phyloP scores from a whole-genome alignment of 2,329 filamentous ascomycete genomes.

The Lachnellula occidentalis region DNA sequence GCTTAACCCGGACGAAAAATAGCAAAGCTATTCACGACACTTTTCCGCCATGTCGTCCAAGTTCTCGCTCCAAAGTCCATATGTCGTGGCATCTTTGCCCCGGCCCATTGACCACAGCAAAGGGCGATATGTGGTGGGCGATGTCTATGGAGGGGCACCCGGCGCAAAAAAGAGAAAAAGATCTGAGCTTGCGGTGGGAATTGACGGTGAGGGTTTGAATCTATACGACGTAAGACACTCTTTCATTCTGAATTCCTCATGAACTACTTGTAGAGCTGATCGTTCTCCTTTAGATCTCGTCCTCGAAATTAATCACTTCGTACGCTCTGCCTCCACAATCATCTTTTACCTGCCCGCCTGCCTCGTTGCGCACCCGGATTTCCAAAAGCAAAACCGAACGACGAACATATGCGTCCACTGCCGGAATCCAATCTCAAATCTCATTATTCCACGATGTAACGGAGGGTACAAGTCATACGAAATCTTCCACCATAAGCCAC shows the following conservation, averaged over 20 bases:
- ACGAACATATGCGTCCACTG: slow-evolving; percentile 57
- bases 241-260: background rate
- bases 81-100: slow-evolving; percentile 55
- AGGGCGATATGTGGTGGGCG: slow-evolving; percentile 50
- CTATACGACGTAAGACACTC: slow-evolving; percentile 54
- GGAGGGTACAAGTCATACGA: slow-evolving; percentile 46
- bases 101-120: slow-evolving; percentile 48
- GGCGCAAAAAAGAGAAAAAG: slow-evolving; percentile 57
- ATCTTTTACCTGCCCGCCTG: slow-evolving; percentile 56
- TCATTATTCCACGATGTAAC: slow-evolving; percentile 55
- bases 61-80: slow-evolving; percentile 60
- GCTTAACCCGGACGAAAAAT: background rate
- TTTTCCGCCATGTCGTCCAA: slow-evolving; percentile 35
- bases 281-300: slow-evolving; percentile 44
- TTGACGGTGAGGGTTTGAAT: slow-evolving; percentile 60
- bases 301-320: slow-evolving; percentile 57
- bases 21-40: slow-evolving; percentile 5
- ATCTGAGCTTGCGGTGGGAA: slow-evolving; percentile 56
- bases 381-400: slow-evolving; percentile 45
- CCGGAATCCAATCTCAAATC: slow-evolving; percentile 42
- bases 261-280: slow-evolving; percentile 7
- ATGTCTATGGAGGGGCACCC: slow-evolving; percentile 55
- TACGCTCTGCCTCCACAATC: slow-evolving; percentile 63
- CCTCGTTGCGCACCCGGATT: slow-evolving; percentile 45
- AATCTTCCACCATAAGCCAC: slow-evolving; percentile 43